Conservation (phyloP, 2,329 filamentous ascomycete species). For the Stagonosporopsis cucurbitacearum region DNA sequence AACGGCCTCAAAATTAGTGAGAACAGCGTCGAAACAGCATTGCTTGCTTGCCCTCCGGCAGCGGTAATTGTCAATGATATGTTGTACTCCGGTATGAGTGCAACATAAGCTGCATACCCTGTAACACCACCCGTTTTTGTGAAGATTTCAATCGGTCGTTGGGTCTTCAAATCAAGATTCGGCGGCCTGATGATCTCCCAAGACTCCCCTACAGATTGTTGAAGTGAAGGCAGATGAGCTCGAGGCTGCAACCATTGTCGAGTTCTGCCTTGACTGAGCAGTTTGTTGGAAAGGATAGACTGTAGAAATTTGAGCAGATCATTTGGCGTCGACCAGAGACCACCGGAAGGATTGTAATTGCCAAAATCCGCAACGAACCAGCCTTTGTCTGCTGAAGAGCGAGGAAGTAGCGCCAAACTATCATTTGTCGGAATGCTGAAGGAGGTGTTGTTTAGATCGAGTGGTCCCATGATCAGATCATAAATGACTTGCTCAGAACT, state of each 20-base stretch:
- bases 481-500: slow-evolving; percentile 29
- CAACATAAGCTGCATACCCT: slow-evolving; percentile 29
- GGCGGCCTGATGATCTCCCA: slow-evolving; percentile 38
- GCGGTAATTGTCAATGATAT: slow-evolving; percentile 32
- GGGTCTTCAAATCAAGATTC: slow-evolving; percentile 21
- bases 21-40: slow-evolving; percentile 23
- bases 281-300: slow-evolving; percentile 23
- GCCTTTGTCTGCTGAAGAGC: slow-evolving; percentile 13
- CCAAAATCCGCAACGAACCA: slow-evolving; percentile 34
- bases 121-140: slow-evolving; percentile 35
- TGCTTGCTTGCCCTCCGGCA: slow-evolving; percentile 23
- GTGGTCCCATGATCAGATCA: slow-evolving; percentile 29
- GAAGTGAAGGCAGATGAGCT: slow-evolving; percentile 23
- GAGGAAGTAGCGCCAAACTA: slow-evolving; percentile 26
- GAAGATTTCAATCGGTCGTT: slow-evolving; percentile 33
- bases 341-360: slow-evolving; percentile 36
- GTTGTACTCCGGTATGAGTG: slow-evolving; percentile 34
- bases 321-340: slow-evolving; percentile 36
- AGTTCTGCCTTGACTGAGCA: slow-evolving; percentile 24
- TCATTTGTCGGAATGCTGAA: slow-evolving; percentile 23
- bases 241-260: slow-evolving; percentile 35
- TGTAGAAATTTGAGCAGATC: slow-evolving; percentile 30
- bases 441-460: slow-evolving; percentile 23
- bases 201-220: slow-evolving; percentile 34
- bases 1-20: slow-evolving; percentile 20